These are phyloP conservation scores for Rutstroemia sp. DNA, from an alignment of 2,329 filamentous ascomycete genomes.

Conservation along the genomic window DNA sequence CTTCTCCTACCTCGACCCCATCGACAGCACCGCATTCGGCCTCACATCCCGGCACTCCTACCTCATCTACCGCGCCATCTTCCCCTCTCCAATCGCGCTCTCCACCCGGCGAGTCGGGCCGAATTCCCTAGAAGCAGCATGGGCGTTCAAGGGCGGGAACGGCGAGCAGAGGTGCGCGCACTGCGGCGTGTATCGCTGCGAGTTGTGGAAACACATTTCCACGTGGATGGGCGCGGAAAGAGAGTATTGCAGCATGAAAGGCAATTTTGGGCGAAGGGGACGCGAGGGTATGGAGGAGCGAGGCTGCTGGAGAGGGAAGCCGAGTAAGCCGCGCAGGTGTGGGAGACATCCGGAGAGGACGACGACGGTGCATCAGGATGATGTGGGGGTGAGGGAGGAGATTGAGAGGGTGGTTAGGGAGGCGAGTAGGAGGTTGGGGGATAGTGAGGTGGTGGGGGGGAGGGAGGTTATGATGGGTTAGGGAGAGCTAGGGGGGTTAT, in stretches of 20 bases:
- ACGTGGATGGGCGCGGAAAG: conserved; percentile 43
- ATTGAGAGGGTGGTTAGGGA: conserved; percentile 3
- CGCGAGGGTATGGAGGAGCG: conserved; percentile 35
- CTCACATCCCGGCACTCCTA: conserved; percentile 52
- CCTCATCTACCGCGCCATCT: conserved; percentile 47
- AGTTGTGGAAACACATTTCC: conserved; percentile 54
- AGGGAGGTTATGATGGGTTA: not conserved
- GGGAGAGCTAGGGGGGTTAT: too few relatives aligned
- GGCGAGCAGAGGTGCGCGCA: conserved; percentile 48
- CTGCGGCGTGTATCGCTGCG: conserved; percentile 53
- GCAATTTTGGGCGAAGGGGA: conserved; percentile 47
- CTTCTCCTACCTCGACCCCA: conserved; percentile 56
- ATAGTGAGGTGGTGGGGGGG: not conserved
- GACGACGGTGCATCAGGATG: conserved; percentile 22
- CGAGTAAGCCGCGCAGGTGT: conserved; percentile 49
- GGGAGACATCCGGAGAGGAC: conserved; percentile 41
- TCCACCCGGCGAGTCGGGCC: conserved; percentile 50
- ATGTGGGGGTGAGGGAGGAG: conserved; percentile 2
- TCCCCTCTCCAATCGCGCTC: conserved; percentile 46
- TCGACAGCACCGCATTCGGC: conserved; percentile 56
- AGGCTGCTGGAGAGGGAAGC: conserved; percentile 53
- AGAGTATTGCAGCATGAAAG: conserved; percentile 55
- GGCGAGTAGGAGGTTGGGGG: conserved; percentile 1
- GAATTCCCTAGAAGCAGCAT: conserved; percentile 57
- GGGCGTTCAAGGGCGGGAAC: conserved; percentile 46